Percentiles rank a stretch among this genome's conserved stretches.
Evolutionary conservation across 495 filamentous ascomycete genomes (phyloP).

Genomic region (Endocarpon pusillum): DNA sequence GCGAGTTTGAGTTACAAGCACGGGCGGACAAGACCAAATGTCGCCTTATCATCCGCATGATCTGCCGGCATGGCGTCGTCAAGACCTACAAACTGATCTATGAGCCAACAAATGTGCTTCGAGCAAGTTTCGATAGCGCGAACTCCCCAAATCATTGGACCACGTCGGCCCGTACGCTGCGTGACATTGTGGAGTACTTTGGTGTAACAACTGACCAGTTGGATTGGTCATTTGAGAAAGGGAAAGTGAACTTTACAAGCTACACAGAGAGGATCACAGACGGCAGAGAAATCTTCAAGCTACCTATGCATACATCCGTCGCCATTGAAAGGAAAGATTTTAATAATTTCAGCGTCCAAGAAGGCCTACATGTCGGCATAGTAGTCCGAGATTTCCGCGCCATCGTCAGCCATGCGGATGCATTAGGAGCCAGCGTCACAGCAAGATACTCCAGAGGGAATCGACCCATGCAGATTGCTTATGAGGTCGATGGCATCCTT

Average conservation of each 20-base stretch:
- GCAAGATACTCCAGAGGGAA: constrained; percentile 68
- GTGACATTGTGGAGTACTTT: constrained; percentile 83
- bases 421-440: constrained; percentile 48
- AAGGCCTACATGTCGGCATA: constrained; percentile 72
- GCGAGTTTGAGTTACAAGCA: constrained; percentile 72
- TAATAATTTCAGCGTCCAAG: constrained; percentile 59
- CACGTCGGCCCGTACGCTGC: constrained; percentile 55
- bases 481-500: constrained; percentile 53
- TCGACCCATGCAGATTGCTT: constrained; percentile 69
- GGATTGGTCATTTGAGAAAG: constrained; percentile 63
- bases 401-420: constrained; percentile 69
- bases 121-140: constrained; percentile 68
- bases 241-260: constrained; percentile 66
- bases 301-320: constrained; percentile 84
- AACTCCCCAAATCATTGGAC: constrained; percentile 60
- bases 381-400: constrained; percentile 91
- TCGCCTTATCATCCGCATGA: constrained; percentile 62
- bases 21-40: constrained; percentile 53
- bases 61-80: constrained; percentile 78
- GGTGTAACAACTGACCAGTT: constrained; percentile 79
- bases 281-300: constrained; percentile 84
- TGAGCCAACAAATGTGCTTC: constrained; percentile 62
- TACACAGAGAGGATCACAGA: constrained; percentile 82
- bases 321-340: constrained; percentile 78
- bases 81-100: constrained; percentile 88